Evolutionary conservation across 148 eudicot species (phyloP).

Genomic region (Euryodendron excelsum): DNA sequence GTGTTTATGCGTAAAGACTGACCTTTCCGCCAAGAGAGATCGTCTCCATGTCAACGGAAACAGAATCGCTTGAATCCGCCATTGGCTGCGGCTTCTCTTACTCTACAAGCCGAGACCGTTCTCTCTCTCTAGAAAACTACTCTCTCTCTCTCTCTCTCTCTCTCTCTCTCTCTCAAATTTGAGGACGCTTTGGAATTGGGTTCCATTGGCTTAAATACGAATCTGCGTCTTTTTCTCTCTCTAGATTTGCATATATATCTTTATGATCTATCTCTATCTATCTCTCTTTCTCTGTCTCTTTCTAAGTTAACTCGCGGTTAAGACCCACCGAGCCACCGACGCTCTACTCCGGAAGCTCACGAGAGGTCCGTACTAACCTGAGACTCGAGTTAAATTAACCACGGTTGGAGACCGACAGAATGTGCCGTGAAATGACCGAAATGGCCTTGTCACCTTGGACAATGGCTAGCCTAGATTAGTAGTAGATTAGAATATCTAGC

Average conservation of each 20-base stretch:
- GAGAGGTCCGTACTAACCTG: conserved; percentile 15
- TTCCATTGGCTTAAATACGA: conserved; percentile 24
- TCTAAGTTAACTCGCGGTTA: conserved; percentile 9
- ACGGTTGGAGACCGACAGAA: conserved; percentile 51
- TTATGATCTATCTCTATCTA: not conserved
- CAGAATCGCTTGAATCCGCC: conserved; percentile 59
- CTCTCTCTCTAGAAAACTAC: conserved; percentile 14
- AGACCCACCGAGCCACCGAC: conserved; percentile 47
- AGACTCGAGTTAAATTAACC: conserved; percentile 29
- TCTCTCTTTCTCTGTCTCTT: not conserved
- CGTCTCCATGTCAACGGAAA: conserved; percentile 58
- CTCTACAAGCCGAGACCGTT: conserved; percentile 6
- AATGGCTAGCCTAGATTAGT: not conserved
- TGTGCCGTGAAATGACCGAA: conserved; percentile 13
- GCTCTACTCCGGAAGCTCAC: conserved; percentile 19
- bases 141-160: conserved; percentile 15
- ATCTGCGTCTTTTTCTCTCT: conserved; percentile 15
- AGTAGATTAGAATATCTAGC: too few relatives aligned
- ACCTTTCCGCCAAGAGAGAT: conserved; percentile 61
- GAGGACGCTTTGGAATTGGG: conserved; percentile 30
- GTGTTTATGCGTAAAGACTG: not conserved
- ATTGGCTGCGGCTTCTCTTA: conserved; percentile 23
- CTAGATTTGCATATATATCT: not conserved
- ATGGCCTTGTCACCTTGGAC: conserved; percentile 23
- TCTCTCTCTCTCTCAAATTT: conserved; percentile 17